A percentile compares a stretch with the other conserved stretches of the same genome.
Conservation (phyloP, 2,329 filamentous ascomycete genomes). For the Diplodia intermedia region DNA sequence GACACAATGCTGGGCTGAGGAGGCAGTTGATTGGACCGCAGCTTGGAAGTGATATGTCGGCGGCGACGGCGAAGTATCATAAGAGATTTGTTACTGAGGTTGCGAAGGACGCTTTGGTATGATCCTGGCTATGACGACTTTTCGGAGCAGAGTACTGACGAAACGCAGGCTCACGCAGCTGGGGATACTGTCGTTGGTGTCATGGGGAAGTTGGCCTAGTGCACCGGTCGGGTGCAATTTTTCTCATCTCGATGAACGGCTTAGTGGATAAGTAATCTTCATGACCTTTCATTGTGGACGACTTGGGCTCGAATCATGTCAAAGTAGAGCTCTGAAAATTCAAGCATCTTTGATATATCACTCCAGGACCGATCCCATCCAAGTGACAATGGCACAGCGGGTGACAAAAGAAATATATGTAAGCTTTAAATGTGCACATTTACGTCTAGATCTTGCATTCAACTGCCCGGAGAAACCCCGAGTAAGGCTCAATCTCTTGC, state of each 20-base stretch:
- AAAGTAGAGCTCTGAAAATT: no score
- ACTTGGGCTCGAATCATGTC: no score
- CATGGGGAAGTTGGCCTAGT: background rate
- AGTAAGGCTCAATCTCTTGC: no score
- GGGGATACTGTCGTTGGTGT: background rate
- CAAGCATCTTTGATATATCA: no score
- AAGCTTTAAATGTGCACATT: no score
- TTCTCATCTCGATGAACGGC: background rate
- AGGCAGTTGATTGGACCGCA: conserved; percentile 7
- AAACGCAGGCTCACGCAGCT: background rate
- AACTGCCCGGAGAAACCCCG: no score
- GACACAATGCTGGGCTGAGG: background rate
- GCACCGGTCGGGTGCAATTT: no score
- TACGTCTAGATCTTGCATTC: no score
- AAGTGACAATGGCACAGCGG: no score
- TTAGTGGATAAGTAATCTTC: background rate
- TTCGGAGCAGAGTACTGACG: background rate
- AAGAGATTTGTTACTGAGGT: conserved; percentile 5
- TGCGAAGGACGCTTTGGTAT: conserved; percentile 15
- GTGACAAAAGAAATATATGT: no score
- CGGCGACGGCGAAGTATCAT: conserved; percentile 12
- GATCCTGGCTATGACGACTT: background rate
- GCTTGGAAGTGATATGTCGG: background rate
- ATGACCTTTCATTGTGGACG: background rate
- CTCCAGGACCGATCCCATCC: no score